Conservation (phyloP, 345 rosid genomes). For the Rubroshorea leprosula region DNA sequence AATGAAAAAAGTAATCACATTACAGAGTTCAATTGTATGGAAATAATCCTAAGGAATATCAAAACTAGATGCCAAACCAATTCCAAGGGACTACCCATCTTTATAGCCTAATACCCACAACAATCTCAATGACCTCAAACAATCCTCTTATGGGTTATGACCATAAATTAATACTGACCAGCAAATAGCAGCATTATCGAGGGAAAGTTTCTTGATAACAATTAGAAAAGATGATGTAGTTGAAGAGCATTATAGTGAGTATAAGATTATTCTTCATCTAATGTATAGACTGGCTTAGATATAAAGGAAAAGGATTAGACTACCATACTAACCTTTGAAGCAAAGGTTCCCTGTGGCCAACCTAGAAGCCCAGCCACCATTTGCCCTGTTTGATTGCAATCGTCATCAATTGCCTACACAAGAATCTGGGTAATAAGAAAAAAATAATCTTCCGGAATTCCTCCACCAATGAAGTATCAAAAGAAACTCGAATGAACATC, state of each 20-base stretch:
- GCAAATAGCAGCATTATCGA: neutral
- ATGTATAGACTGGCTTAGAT: neutral
- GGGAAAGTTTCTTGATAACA: neutral
- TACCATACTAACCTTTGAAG: conserved; percentile 63
- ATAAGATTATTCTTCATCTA: neutral
- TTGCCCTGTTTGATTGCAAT: conserved; percentile 96
- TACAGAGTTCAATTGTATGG: neutral
- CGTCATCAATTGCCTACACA: conserved; percentile 89
- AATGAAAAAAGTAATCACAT: neutral
- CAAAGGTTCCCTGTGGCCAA: conserved; percentile 98
- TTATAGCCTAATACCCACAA: neutral
- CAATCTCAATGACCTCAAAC: neutral
- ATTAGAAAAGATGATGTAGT: neutral
- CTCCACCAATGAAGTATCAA: neutral
- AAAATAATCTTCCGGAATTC: neutral
- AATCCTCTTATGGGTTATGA: conserved; percentile 3
- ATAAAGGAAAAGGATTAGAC: neutral
- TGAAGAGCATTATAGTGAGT: neutral
- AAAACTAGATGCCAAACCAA: too few species aligned
- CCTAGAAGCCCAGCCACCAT: conserved; percentile 91
- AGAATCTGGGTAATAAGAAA: conserved; percentile 15
- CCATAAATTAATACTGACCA: neutral
- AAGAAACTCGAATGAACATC: neutral
- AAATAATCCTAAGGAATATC: too few species aligned
- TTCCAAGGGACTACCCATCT: too few species aligned